Evolutionary conservation across 192 early-diverging fungal species (phyloP), one percentile per base, ranked within the genome.

Genomic region (Coemansia sp.): DNA sequence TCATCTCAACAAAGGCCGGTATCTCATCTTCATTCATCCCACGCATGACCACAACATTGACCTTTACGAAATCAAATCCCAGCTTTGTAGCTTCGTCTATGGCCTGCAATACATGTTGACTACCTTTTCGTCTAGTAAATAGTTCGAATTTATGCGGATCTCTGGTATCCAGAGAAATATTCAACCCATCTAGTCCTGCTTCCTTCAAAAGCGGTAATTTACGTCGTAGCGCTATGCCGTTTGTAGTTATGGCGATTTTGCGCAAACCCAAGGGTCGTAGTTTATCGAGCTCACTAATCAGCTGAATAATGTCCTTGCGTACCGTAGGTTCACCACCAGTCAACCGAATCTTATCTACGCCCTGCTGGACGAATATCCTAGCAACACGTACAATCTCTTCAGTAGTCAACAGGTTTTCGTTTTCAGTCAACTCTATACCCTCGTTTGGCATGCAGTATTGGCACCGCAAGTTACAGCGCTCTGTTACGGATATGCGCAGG

Each of bases 271-370:
- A 17, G 13, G 80, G 75, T 36, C 85, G 79, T 29, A 95, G 77
- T 19, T 74, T 62, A 25, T 91, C 82, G 10, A 97, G 76, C n/a
- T 83, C 88, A 6, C 55, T 78, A 80, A 98, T 83, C 17, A 98
- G 76, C 18, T 93, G 85, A 11, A 89, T 62, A 37, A 98, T 82
- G 55, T 98, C 95, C 42, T 85, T 87, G 50, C 95, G 80, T 24
- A 98, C 82, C 1, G 94, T 96, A 2, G 95, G 95, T 58, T 98
- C 95, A 4, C 95, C 95, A 43, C 95, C 95, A 0, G 95, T 98
- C 30, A 98, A 66, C 37, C 94, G 80, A 50, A 98, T 95, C 77
- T 98, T 98, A 33, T 82, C 88, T 3, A 96, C 89, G 9, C 93
- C 93, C 43, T 93, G 83, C 17, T 55, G 43, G 4, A 98, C 93